phyloP scores from a whole-genome alignment of 352 stramenopile genomes.

The Pythium insidiosum region DNA sequence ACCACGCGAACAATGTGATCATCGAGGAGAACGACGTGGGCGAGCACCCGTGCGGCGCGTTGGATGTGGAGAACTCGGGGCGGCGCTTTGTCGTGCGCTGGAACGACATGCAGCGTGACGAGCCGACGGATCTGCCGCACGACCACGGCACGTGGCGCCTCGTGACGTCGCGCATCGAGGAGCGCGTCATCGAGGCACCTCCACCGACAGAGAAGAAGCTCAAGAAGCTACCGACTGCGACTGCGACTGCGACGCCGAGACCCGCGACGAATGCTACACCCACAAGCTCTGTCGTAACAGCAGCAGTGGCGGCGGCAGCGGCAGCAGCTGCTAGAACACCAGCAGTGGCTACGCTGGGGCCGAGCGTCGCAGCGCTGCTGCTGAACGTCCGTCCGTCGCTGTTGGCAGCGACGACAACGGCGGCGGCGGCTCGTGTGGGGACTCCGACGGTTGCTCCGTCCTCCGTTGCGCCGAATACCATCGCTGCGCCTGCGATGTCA shows the following conservation, averaged over 20 bases:
- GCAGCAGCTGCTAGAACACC: background rate
- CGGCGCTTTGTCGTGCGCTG: slow-evolving; percentile 70
- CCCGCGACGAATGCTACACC: background rate
- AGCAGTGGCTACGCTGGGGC: background rate
- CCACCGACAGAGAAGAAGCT: background rate
- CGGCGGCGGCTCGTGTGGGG: no score
- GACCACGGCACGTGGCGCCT: slow-evolving; percentile 36
- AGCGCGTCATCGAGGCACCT: slow-evolving; percentile 11
- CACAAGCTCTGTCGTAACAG: background rate
- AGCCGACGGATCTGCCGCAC: slow-evolving; percentile 44
- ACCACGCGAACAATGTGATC: slow-evolving; percentile 62
- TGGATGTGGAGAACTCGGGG: slow-evolving; percentile 69
- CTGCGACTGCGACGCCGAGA: background rate
- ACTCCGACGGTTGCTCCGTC: no score
- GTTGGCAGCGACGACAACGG: background rate
- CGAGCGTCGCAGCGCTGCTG: no score
- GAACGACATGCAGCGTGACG: slow-evolving; percentile 66
- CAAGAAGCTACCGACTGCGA: background rate
- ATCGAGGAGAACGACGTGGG: slow-evolving; percentile 66
- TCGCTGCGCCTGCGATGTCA: no score
- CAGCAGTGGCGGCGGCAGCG: background rate
- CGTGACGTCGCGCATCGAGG: slow-evolving; percentile 26
- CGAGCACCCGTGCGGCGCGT: slow-evolving; percentile 56
- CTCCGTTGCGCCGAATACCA: no score
- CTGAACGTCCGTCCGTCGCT: background rate